Conservation (phyloP, 139 green algal genomes). For the Chlorella vulgaris region DNA sequence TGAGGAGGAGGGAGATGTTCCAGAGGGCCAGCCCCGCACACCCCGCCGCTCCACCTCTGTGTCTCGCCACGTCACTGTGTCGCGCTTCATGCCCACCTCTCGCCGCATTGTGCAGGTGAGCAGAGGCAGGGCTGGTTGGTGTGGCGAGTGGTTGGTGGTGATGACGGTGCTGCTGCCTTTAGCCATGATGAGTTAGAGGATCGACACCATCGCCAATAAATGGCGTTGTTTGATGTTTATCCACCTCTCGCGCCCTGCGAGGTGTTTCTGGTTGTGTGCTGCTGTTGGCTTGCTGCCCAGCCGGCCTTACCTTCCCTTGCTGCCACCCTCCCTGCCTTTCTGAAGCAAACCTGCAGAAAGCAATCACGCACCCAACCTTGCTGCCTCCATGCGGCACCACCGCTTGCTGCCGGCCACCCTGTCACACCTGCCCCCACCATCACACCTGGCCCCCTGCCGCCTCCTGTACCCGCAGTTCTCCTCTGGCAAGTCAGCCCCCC, state of each 20-base stretch:
- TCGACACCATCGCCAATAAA: too few relatives aligned
- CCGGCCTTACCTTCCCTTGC: too few relatives aligned
- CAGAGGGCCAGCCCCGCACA: too few relatives aligned
- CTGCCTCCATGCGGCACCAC: background rate
- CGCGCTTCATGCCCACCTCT: slow-evolving; percentile 91
- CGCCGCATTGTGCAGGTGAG: slow-evolving; percentile 78
- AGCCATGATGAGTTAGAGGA: too few relatives aligned
- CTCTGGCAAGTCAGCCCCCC: slow-evolving; percentile 46
- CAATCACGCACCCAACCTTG: too few relatives aligned
- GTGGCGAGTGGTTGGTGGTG: background rate
- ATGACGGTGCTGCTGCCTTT: background rate
- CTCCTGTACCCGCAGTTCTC: slow-evolving; percentile 30
- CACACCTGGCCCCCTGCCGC: background rate
- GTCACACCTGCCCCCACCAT: background rate
- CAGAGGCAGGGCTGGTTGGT: background rate
- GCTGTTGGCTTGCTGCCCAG: too few relatives aligned
- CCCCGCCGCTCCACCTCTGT: background rate
- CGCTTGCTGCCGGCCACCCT: background rate
- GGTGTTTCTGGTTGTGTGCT: too few relatives aligned
- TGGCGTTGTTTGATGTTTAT: too few relatives aligned
- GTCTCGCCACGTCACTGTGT: slow-evolving; percentile 43
- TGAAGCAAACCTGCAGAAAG: too few relatives aligned
- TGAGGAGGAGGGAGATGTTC: background rate
- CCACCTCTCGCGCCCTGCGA: too few relatives aligned
- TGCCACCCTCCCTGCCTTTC: too few relatives aligned